These are phyloP conservation scores for Schoenoplectus tabernaemontani DNA, from an alignment of 202 grass and related monocot genomes.

Conservation along the genomic window DNA sequence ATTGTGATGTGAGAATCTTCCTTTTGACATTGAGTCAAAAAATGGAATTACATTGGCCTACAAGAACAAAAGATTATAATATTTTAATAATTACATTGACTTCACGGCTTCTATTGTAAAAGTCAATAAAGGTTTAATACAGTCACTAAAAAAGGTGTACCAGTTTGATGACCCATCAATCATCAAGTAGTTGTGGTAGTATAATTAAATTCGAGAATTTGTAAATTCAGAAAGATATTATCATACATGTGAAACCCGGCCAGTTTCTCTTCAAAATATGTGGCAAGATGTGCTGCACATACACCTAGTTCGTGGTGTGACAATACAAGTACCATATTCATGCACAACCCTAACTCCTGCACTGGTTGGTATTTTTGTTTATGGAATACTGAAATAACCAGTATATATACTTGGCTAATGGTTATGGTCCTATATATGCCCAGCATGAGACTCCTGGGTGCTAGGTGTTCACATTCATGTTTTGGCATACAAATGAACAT, in stretches of 20 bases:
- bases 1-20: not conserved
- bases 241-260: not conserved
- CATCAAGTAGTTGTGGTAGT: not conserved
- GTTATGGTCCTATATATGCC: not conserved
- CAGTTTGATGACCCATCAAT: not conserved
- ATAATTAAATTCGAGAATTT: not conserved
- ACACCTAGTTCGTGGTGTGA: no score
- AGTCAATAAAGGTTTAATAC: not conserved
- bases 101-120: not conserved
- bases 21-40: not conserved
- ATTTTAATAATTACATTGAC: not conserved
- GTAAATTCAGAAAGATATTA: no score
- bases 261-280: not conserved
- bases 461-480: no score
- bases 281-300: not conserved
- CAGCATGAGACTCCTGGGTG: not conserved
- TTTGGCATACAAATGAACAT: no score
- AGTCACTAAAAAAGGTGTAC: not conserved
- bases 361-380: not conserved
- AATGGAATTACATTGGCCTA: not conserved
- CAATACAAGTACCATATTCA: no score
- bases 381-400: not conserved
- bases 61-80: not conserved
- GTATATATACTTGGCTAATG: not conserved
- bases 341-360: not conserved